phyloP scores from a whole-genome alignment of 257 asterid species.

The Forsythia suspensa region DNA sequence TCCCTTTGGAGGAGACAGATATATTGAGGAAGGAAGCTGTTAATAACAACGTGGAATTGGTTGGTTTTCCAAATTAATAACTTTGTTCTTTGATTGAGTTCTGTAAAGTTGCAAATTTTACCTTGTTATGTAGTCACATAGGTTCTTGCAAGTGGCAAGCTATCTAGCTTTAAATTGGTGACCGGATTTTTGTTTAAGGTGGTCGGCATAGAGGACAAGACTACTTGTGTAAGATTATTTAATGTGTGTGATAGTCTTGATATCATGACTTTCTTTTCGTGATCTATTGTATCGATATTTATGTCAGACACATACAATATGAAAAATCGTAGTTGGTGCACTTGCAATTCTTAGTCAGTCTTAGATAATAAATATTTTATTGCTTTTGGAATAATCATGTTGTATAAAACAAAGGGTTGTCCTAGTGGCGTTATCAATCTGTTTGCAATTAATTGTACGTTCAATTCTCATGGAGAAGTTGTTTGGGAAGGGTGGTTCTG shows the following conservation, averaged over 20 bases:
- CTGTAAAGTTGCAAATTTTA: constrained; percentile 2
- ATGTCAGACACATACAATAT: not conserved
- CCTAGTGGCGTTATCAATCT: not conserved
- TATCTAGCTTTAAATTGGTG: not conserved
- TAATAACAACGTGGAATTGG: constrained; percentile 71
- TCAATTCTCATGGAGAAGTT: not conserved
- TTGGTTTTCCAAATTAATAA: constrained; percentile 32
- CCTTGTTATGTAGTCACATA: not conserved
- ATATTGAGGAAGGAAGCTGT: constrained; percentile 79
- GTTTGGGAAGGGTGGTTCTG: not conserved
- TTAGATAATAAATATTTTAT: not conserved
- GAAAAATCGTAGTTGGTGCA: not conserved
- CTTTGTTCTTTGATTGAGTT: constrained; percentile 9
- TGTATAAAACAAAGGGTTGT: not conserved
- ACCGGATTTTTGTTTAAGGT: not conserved
- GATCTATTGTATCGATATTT: not conserved
- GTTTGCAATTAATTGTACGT: not conserved
- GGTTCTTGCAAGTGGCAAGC: not conserved
- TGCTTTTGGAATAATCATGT: not conserved
- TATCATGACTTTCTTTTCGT: not conserved
- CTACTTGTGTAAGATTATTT: not conserved
- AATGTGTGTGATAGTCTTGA: not conserved
- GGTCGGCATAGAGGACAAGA: not conserved
- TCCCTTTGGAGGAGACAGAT: constrained; percentile 87
- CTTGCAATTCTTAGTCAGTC: not conserved